phyloP scores from a whole-genome alignment of 106 monocot genomes.

The Dioscorea alata region DNA sequence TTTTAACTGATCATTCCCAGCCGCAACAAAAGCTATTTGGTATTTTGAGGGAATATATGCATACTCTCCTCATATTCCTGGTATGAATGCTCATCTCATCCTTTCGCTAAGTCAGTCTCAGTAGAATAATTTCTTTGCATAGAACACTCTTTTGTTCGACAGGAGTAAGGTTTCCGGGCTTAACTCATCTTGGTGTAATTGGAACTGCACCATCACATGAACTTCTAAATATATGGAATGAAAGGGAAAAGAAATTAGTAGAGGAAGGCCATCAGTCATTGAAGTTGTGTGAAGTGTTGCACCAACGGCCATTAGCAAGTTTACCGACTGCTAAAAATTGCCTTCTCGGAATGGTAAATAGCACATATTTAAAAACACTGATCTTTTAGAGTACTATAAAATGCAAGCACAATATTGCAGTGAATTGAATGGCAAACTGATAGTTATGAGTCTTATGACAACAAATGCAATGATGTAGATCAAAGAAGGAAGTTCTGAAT shows the following conservation, averaged over 20 bases:
- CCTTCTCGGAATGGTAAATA: slow-evolving; percentile 67
- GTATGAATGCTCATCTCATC: slow-evolving; percentile 10
- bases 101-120: not conserved
- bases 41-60: slow-evolving; percentile 94
- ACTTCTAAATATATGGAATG: slow-evolving; percentile 83
- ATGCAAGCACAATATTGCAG: too few relatives aligned
- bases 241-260: slow-evolving; percentile 61
- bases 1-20: slow-evolving; percentile 82
- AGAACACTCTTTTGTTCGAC: not conserved
- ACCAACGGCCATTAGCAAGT: slow-evolving; percentile 69
- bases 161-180: slow-evolving; percentile 82
- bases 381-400: too few relatives aligned
- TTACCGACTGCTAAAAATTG: slow-evolving; percentile 56
- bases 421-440: too few relatives aligned
- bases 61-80: slow-evolving; percentile 82
- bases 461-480: slow-evolving; percentile 36
- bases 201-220: slow-evolving; percentile 82
- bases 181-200: slow-evolving; percentile 76
- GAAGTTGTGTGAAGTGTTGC: slow-evolving; percentile 68
- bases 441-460: too few relatives aligned
- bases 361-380: not conserved
- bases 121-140: not conserved
- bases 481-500: slow-evolving; percentile 53
- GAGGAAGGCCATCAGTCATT: slow-evolving; percentile 31
- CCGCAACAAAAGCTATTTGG: slow-evolving; percentile 89